Percentiles rank a stretch among this genome's conserved stretches.
Evolutionary conservation across 2,329 filamentous ascomycete species (phyloP).

Genomic region (Dothistroma pini): DNA sequence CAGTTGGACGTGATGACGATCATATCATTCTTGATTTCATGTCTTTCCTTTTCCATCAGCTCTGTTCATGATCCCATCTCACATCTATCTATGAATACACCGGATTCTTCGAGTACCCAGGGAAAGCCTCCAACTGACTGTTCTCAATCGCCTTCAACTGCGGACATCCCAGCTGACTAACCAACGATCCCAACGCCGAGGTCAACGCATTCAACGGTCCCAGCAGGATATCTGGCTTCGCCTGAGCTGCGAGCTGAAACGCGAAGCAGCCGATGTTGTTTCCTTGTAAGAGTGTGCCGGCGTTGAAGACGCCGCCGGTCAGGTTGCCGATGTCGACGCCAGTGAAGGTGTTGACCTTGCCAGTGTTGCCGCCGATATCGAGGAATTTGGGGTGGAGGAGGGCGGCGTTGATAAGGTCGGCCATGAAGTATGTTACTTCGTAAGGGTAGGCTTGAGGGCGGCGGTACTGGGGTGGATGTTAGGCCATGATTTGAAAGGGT

Average conservation of each 20-base stretch:
- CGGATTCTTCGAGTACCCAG: slow-evolving; percentile 26
- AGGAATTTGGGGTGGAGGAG: slow-evolving; percentile 33
- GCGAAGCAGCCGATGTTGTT: slow-evolving; percentile 40
- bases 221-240: slow-evolving; percentile 30
- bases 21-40: no score
- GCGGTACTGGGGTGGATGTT: slow-evolving; percentile 23
- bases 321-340: slow-evolving; percentile 25
- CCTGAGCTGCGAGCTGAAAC: slow-evolving; percentile 35
- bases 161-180: slow-evolving; percentile 26
- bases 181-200: slow-evolving; percentile 14
- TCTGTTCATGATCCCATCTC: no score
- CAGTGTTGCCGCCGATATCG: slow-evolving; percentile 34
- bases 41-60: no score
- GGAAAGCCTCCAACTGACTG: slow-evolving; percentile 28
- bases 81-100: slow-evolving; percentile 13
- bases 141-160: slow-evolving; percentile 28
- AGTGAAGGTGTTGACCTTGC: slow-evolving; percentile 24
- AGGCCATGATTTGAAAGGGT: not conserved
- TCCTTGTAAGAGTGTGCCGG: slow-evolving; percentile 24
- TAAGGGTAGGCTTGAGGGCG: slow-evolving; percentile 31
- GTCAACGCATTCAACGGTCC: slow-evolving; percentile 13
- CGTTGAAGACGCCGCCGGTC: slow-evolving; percentile 29
- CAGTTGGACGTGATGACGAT: no score
- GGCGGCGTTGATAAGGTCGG: slow-evolving; percentile 23
- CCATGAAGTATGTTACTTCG: slow-evolving; percentile 31